phyloP scores from a whole-genome alignment of 345 rosid genomes.

The Raphanus sativus region DNA sequence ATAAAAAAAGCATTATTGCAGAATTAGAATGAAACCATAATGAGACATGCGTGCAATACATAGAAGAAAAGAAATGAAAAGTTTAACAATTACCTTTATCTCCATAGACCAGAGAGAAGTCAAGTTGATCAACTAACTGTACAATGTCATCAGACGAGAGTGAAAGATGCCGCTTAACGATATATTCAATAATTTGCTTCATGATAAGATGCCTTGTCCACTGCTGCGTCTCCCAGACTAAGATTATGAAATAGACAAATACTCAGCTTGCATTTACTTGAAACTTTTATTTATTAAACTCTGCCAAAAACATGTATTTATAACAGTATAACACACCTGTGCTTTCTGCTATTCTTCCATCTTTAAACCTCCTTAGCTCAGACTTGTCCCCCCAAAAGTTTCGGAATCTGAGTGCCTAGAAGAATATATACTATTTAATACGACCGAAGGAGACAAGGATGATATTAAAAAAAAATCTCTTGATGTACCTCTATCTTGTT shows the following conservation, averaged over 20 bases:
- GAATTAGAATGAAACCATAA: too few species aligned
- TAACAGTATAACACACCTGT: slow-evolving; percentile 50
- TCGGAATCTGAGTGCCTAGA: slow-evolving; percentile 66
- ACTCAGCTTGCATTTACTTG: slow-evolving; percentile 22
- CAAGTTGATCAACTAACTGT: slow-evolving; percentile 83
- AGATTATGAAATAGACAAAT: slow-evolving; percentile 20
- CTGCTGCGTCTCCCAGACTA: slow-evolving; percentile 81
- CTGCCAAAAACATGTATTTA: background rate
- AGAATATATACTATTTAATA: slow-evolving; percentile 17
- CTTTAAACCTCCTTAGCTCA: slow-evolving; percentile 88
- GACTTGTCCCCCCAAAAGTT: slow-evolving; percentile 92
- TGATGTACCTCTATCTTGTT: slow-evolving; percentile 73
- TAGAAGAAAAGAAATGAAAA: background rate
- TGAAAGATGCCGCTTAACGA: slow-evolving; percentile 66
- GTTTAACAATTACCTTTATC: slow-evolving; percentile 51
- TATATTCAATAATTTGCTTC: slow-evolving; percentile 66
- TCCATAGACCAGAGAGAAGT: slow-evolving; percentile 72
- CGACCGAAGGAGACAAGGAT: slow-evolving; percentile 7
- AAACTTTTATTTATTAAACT: slow-evolving; percentile 6
- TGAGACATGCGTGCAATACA: background rate
- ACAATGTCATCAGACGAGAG: slow-evolving; percentile 52
- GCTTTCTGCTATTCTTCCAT: slow-evolving; percentile 95
- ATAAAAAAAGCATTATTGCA: too few species aligned
- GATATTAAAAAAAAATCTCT: background rate
- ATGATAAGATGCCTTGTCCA: slow-evolving; percentile 76